These are phyloP conservation scores for Hyphopichia pseudoburtonii DNA, from an alignment of 1,139 yeast species.

Conservation along the genomic window DNA sequence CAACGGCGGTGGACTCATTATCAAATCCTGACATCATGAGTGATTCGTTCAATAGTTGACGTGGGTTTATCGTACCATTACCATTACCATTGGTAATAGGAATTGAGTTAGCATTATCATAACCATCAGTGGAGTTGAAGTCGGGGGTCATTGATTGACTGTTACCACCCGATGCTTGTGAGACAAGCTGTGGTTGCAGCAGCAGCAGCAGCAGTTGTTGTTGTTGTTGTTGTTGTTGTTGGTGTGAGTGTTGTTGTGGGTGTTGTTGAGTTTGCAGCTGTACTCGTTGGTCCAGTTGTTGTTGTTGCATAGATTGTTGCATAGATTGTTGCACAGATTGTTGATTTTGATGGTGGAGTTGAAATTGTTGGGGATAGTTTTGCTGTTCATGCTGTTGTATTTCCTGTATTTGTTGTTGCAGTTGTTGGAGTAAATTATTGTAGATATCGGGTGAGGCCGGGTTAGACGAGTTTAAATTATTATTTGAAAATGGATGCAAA, in stretches of 20 bases:
- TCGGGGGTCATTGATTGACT: neutral
- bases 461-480: neutral
- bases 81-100: conserved; percentile 16
- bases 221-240: conserved; percentile 2
- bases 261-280: conserved; percentile 6
- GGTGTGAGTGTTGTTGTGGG: too few relatives aligned
- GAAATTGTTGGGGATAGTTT: too few relatives aligned
- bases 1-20: too few relatives aligned
- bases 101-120: too few relatives aligned
- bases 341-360: too few relatives aligned
- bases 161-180: too few relatives aligned
- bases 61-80: conserved; percentile 33
- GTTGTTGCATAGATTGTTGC: too few relatives aligned
- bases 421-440: conserved; percentile 4
- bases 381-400: too few relatives aligned
- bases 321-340: too few relatives aligned
- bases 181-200: too few relatives aligned
- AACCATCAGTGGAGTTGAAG: neutral
- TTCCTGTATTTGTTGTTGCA: too few relatives aligned
- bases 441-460: conserved; percentile 7
- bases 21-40: conserved; percentile 1
- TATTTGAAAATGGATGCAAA: conserved; percentile 10
- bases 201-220: too few relatives aligned
- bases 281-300: conserved; percentile 5
- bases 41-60: conserved; percentile 22